Evolutionary conservation across 192 early-diverging fungal species (phyloP).

Genomic region (Chytriomyces confervae): DNA sequence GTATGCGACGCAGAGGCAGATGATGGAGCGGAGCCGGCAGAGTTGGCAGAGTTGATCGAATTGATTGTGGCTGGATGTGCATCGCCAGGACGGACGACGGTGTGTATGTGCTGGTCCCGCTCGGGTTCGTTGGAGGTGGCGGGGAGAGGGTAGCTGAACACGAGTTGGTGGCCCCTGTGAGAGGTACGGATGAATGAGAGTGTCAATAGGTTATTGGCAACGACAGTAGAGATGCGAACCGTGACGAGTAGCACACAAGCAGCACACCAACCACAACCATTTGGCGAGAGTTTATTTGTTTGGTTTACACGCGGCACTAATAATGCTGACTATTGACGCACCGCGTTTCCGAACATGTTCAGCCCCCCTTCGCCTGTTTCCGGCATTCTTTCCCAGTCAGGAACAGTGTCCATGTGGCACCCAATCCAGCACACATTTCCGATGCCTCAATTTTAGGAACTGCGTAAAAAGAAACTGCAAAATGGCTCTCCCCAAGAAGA

Average conservation of each 20-base stretch:
- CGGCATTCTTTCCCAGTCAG: too few relatives aligned
- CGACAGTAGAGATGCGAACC: neutral
- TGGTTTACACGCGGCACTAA: neutral
- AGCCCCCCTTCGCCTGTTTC: too few relatives aligned
- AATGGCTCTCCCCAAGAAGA: conserved; percentile 31
- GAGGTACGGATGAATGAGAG: neutral
- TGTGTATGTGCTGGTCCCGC: neutral
- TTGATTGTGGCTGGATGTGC: conserved; percentile 5
- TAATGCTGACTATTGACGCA: too few relatives aligned
- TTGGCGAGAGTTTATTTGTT: neutral
- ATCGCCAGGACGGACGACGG: conserved; percentile 14
- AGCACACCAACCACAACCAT: conserved; percentile 37
- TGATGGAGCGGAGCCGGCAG: conserved; percentile 12
- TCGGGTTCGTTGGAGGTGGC: conserved; percentile 4
- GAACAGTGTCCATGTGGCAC: too few relatives aligned
- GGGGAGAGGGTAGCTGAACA: conserved; percentile 72
- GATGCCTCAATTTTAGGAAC: neutral
- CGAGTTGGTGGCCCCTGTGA: conserved; percentile 70
- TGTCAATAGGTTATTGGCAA: neutral
- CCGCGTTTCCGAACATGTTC: too few relatives aligned
- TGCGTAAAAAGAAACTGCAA: neutral
- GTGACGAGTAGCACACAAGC: conserved; percentile 68
- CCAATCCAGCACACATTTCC: too few relatives aligned
- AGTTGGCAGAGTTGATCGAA: neutral
- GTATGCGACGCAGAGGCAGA: conserved; percentile 4